Evolutionary conservation across 257 asterid genomes (phyloP).

Genomic region (Thymus quinquecostatus): DNA sequence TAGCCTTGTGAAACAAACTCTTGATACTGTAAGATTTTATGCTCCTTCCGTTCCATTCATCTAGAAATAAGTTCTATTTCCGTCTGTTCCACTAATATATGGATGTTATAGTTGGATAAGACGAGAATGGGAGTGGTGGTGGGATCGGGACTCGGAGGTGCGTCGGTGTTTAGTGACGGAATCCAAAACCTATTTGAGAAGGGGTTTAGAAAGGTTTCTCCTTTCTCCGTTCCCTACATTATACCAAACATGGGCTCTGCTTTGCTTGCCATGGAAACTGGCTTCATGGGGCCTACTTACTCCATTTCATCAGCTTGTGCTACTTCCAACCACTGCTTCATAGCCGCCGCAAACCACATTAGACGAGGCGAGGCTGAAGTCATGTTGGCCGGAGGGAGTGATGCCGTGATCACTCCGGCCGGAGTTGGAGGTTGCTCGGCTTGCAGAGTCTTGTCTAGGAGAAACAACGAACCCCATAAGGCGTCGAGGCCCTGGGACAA

Average conservation of each 20-base stretch:
- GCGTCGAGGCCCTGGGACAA: constrained; percentile 75
- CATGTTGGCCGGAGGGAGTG: constrained; percentile 41
- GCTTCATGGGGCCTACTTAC: constrained; percentile 48
- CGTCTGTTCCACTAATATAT: not conserved
- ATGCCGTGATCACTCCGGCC: constrained; percentile 26
- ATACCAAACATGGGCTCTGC: constrained; percentile 45
- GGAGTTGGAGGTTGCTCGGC: constrained; percentile 38
- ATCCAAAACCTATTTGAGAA: no score
- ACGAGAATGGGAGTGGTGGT: constrained; percentile 28
- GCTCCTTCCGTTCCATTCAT: no score
- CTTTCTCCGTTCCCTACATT: constrained; percentile 37
- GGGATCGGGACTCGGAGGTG: constrained; percentile 42
- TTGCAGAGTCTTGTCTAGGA: constrained; percentile 40
- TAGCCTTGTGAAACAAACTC: no score
- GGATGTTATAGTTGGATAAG: no score
- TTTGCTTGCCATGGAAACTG: constrained; percentile 41
- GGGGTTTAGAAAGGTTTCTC: constrained; percentile 37
- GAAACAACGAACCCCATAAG: constrained; percentile 19
- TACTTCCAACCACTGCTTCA: constrained; percentile 43
- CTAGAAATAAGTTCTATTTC: constrained; percentile 3
- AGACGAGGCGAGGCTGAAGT: constrained; percentile 43
- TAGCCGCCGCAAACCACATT: constrained; percentile 45
- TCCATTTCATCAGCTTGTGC: constrained; percentile 43
- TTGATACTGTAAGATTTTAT: no score
- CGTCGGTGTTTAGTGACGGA: constrained; percentile 35